Conservation (phyloP, 2,329 filamentous ascomycete species). For the Waltergamsia citrina region DNA sequence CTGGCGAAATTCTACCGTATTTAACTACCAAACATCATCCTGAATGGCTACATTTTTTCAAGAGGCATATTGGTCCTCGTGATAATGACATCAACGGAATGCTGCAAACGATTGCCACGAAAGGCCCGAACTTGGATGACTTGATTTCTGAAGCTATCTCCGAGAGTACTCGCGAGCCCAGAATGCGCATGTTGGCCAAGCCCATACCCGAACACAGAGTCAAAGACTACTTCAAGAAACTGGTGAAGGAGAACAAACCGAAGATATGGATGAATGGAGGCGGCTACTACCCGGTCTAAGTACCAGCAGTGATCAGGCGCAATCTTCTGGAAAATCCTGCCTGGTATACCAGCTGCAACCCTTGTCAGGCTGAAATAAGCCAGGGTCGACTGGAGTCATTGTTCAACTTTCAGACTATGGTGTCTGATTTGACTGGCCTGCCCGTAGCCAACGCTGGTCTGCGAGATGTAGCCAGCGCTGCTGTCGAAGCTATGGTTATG, state of each 20-base stretch:
- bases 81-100: conserved; percentile 62
- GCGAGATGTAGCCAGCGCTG: conserved; percentile 84
- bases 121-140: conserved; percentile 63
- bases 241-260: conserved; percentile 43
- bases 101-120: conserved; percentile 71
- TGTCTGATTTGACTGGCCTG: conserved; percentile 78
- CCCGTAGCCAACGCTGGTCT: conserved; percentile 86
- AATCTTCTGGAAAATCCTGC: conserved; percentile 88
- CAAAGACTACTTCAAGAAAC: conserved; percentile 17
- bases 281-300: conserved; percentile 81
- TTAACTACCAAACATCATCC: no score
- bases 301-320: conserved; percentile 82
- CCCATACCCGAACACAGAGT: conserved; percentile 8
- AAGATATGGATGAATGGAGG: conserved; percentile 69
- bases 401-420: conserved; percentile 91
- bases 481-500: conserved; percentile 92
- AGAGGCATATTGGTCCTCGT: conserved; percentile 77
- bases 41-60: conserved; percentile 48
- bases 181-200: conserved; percentile 4
- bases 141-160: conserved; percentile 83
- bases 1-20: no score
- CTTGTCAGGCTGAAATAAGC: conserved; percentile 95
- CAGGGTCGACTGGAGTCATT: conserved; percentile 88
- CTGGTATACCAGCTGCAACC: conserved; percentile 98
- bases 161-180: conserved; percentile 51